Evolutionary conservation across 805 yeast species (phyloP).

Genomic region (Candida stauntonica): DNA sequence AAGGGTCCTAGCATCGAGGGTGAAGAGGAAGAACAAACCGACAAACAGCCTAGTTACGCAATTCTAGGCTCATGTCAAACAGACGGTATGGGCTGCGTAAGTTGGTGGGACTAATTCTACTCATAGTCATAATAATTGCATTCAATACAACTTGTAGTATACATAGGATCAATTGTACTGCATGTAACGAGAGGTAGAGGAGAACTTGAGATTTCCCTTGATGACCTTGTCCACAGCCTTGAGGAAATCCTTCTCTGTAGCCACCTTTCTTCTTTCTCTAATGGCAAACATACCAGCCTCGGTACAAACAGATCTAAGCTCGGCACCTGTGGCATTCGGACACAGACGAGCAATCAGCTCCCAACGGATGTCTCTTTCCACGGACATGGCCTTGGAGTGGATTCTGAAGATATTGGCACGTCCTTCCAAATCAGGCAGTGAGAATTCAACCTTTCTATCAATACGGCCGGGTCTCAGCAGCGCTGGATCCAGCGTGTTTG

Average conservation of each 20-base stretch:
- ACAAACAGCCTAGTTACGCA: slow-evolving; percentile 71
- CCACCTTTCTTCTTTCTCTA: slow-evolving; percentile 96
- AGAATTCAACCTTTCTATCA: slow-evolving; percentile 96
- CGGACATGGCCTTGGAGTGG: slow-evolving; percentile 96
- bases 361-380: slow-evolving; percentile 97
- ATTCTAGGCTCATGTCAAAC: slow-evolving; percentile 87
- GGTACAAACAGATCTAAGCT: slow-evolving; percentile 95
- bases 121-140: too few relatives aligned
- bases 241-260: slow-evolving; percentile 95
- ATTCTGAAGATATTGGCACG: slow-evolving; percentile 96
- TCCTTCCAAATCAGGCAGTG: slow-evolving; percentile 95
- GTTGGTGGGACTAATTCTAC: slow-evolving; percentile 98
- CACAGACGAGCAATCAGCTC: slow-evolving; percentile 95
- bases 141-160: too few relatives aligned
- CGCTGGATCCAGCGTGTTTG: slow-evolving; percentile 97
- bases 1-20: slow-evolving; percentile 47
- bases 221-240: slow-evolving; percentile 98
- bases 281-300: slow-evolving; percentile 99
- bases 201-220: slow-evolving; percentile 96
- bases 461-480: slow-evolving; percentile 97
- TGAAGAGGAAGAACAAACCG: slow-evolving; percentile 24
- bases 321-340: slow-evolving; percentile 99
- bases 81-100: slow-evolving; percentile 93
- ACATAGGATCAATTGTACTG: slow-evolving; percentile 93
- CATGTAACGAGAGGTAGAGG: slow-evolving; percentile 97